These are phyloP conservation scores for Rutstroemia sydowiana DNA, from an alignment of 2,329 filamentous ascomycete species.

Conservation along the genomic window DNA sequence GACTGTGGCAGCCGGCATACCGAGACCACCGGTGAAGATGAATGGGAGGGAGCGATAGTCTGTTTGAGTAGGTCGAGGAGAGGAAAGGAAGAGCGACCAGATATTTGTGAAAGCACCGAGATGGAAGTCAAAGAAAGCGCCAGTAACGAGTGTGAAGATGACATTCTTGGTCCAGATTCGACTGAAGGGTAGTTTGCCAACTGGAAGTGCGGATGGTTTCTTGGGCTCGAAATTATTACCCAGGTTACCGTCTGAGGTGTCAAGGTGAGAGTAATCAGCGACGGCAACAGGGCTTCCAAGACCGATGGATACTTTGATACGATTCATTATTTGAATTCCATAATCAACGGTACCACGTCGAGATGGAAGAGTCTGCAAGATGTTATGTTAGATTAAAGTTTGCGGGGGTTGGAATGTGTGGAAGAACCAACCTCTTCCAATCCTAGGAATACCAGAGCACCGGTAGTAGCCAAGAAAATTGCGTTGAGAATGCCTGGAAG, in stretches of 20 bases:
- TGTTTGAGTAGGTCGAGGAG: conserved; percentile 36
- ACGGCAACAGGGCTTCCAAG: neutral
- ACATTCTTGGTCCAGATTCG: conserved; percentile 19
- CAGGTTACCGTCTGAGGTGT: neutral
- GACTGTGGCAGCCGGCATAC: conserved; percentile 58
- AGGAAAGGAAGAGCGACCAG: conserved; percentile 54
- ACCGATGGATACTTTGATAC: conserved; percentile 2
- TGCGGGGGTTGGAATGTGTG: neutral
- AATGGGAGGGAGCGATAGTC: conserved; percentile 19
- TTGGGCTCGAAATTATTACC: conserved; percentile 2
- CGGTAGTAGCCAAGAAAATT: conserved; percentile 24
- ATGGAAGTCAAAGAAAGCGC: conserved; percentile 34
- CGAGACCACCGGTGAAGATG: conserved; percentile 56
- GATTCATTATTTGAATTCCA: conserved; percentile 5
- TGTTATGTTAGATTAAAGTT: neutral
- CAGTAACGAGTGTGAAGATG: conserved; percentile 43
- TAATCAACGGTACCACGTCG: conserved; percentile 3
- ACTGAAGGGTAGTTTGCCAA: conserved; percentile 13
- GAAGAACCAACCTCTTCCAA: conserved; percentile 24
- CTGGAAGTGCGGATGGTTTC: neutral
- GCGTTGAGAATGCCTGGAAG: conserved; percentile 35
- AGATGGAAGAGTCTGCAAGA: conserved; percentile 6
- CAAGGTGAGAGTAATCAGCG: conserved; percentile 15
- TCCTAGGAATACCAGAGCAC: conserved; percentile 28
- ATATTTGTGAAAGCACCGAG: conserved; percentile 46